Evolutionary conservation across 768 basidiomycete genomes (phyloP), one percentile per base, ranked within the genome.

Genomic region (Strobilomyces dryophilus): DNA sequence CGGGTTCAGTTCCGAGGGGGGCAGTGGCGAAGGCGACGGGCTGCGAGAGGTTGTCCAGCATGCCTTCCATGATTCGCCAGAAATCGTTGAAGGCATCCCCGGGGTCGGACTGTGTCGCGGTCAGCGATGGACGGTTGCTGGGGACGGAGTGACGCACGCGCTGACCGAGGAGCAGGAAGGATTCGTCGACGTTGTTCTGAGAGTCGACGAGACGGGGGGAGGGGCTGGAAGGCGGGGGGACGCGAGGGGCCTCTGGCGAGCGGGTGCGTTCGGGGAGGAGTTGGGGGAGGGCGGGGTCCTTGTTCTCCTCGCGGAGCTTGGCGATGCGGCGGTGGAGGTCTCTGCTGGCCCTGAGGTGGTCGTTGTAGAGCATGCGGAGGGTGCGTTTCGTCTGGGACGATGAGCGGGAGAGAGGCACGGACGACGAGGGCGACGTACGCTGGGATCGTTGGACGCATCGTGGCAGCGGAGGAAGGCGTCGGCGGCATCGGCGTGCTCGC

Each of bases 31-130:
- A 93, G 15, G 91, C 91, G 24, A 83, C 74, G 0, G 80, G 80
- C 61, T 90, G 88, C 5, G 88, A 86, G n/a, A 93, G 76, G 61
- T 90, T 87, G 61, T 92, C 89, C 43, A 92, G 69, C 82, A 91
- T 85, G 37, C 84, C 88, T 68, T 92, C 89, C 75, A 92, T 86
- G 45, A 88, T 87, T 59, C 80, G 83, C 91, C 91, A 93, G 63
- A 92, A 93, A 60, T 89, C 81, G 63, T 91, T 90, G 73, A 93
- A 93, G 5, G 89, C 84, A 62, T 93, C 91, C 5, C 86, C 83
- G 3, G 89, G 85, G 62, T 93, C 91, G 54, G 84, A 84, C 87
- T 55, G 51, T 50, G 7, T 39, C 14, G 26, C 8, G 24, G 21
- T 26, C 24, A 26, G 15, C n/a, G n/a, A 39, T n/a, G 39, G 39